Evolutionary conservation across 345 rosid genomes (phyloP).

Genomic region (Corchorus capsularis): DNA sequence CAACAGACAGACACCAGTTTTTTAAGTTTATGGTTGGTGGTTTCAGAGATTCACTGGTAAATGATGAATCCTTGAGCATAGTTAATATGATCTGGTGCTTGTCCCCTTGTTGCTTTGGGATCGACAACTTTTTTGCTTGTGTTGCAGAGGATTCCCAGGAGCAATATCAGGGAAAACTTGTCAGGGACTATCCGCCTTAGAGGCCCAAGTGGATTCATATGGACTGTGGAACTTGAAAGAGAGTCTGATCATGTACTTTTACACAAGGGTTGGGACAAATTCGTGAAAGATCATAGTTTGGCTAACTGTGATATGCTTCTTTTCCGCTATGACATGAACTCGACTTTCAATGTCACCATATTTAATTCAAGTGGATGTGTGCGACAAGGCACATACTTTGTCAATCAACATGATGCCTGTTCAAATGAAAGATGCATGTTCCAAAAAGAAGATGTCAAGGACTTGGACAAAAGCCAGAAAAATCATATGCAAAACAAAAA

Average conservation of each 20-base stretch:
- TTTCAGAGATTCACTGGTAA: conserved; percentile 8
- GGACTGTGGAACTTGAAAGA: neutral
- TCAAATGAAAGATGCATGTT: neutral
- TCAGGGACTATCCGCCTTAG: neutral
- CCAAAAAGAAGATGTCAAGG: neutral
- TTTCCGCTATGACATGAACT: conserved; percentile 8
- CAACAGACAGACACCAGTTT: conserved; percentile 11
- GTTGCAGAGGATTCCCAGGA: conserved; percentile 13
- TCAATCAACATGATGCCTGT: neutral
- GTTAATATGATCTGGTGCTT: neutral
- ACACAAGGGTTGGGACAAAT: neutral
- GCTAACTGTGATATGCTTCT: neutral
- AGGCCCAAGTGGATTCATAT: conserved; percentile 17
- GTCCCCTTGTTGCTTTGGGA: neutral
- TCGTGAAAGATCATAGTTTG: conserved; percentile 4
- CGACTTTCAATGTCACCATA: conserved; percentile 4
- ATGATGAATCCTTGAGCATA: neutral
- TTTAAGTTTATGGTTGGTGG: neutral
- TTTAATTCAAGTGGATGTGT: neutral
- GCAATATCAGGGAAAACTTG: neutral
- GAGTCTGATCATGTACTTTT: neutral
- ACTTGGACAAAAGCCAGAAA: neutral
- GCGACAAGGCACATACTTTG: conserved; percentile 15
- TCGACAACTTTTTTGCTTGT: neutral
- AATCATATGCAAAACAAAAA: neutral